These are phyloP conservation scores for Litsea cubeba DNA, from an alignment of 164 flowering plant genomes.

Conservation along the genomic window DNA sequence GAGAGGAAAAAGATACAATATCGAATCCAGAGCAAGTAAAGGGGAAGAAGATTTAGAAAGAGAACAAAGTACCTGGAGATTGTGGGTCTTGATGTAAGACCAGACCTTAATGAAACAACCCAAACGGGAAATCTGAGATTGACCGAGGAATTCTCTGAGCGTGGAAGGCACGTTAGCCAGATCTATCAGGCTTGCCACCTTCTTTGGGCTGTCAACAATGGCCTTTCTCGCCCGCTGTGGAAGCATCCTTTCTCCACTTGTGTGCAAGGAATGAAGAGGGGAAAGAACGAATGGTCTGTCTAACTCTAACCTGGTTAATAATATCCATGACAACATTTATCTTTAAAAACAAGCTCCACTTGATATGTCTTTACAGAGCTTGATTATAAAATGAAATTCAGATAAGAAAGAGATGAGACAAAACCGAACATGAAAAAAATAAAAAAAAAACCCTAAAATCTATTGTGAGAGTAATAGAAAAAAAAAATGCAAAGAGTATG, in stretches of 20 bases:
- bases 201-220: constrained; percentile 72
- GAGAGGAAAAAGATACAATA: too few species aligned
- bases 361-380: too few species aligned
- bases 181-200: constrained; percentile 76
- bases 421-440: too few species aligned
- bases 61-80: constrained; percentile 65
- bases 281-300: background rate
- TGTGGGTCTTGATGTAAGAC: constrained; percentile 89
- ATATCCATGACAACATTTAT: too few species aligned
- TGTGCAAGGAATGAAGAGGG: background rate
- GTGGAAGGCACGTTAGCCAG: constrained; percentile 78
- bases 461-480: too few species aligned
- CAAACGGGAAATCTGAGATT: constrained; percentile 81
- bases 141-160: constrained; percentile 80
- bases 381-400: too few species aligned
- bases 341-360: too few species aligned
- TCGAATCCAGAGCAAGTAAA: background rate
- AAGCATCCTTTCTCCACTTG: constrained; percentile 33
- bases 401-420: too few species aligned
- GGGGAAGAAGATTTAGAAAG: background rate
- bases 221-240: constrained; percentile 51
- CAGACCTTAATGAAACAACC: constrained; percentile 88
- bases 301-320: too few species aligned
- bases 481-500: too few species aligned
- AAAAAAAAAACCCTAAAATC: too few species aligned